Base-by-base conservation (phyloP, 1,284 basidiomycete species). In the Trametes hirsuta region DNA sequence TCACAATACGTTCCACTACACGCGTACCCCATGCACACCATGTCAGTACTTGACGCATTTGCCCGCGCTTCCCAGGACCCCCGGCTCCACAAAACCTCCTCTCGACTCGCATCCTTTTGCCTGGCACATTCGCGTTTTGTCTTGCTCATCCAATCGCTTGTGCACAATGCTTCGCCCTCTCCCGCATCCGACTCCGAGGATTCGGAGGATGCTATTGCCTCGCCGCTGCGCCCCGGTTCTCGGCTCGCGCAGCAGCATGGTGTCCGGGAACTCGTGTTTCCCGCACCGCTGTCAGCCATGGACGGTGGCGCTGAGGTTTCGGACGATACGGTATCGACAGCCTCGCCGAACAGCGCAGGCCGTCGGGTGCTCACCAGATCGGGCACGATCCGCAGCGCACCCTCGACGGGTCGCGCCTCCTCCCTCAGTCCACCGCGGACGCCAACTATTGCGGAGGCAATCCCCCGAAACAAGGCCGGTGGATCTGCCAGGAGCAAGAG, bases 91-190 rank as follows among this genome's bases (percentile, higher is more conserved):
- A 68, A 72, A 22, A 68, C 71, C 41, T 78, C 80, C 1, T 57
- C 72, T 11, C 78, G 76, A 41, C 74, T 88, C 30, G 74, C 79
- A 25, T 71, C 76, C 1, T 75, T 89, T 15, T 76, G 85, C 1
- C 80, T 80, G 22, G 81, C 84, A 1, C 88, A 92, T 68, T 88
- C 89, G 12, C 84, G 89, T n/a, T 83, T 88, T 65, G 85, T 91
- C 22, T 80, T 92, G 10, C 75, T 90, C 11, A 74, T 92, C 6
- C 90, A 91, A 65, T 83, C 87, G 4, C 75, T 89, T 36, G 86
- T 87, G 0, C 86, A 90, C 69, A 84, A 84, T 61, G 82, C 76
- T 6, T 76, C 81, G 1, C 64, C 81, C 14, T 77, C 78, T 22
- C 69, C 77, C 1, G 37, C 50, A 1, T 60, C 59, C 22, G 66